Conservation (phyloP, 768 basidiomycete species). For the Lyophyllum shimeji region DNA sequence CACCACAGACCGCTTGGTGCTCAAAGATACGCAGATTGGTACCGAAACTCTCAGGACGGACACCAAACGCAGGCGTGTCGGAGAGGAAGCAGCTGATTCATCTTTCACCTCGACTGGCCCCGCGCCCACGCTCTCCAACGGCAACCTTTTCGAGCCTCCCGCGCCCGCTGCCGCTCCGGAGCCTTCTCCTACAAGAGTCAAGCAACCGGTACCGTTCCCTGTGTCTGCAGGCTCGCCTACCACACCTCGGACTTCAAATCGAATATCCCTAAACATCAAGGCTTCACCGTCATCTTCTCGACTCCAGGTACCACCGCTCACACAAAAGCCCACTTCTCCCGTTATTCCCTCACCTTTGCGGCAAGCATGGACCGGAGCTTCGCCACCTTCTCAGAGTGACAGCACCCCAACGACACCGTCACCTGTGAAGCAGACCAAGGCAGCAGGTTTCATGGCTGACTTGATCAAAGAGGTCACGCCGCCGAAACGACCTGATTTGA, state of each 20-base stretch:
- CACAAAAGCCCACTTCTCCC: conserved; percentile 57
- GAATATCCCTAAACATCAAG: conserved; percentile 15
- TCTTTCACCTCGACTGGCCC: conserved; percentile 28
- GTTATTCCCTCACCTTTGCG: conserved; percentile 73
- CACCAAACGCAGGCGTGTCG: conserved; percentile 63
- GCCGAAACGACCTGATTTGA: conserved; percentile 61
- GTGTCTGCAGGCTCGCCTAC: conserved; percentile 24
- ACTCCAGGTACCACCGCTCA: conserved; percentile 39
- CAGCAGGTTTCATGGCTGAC: conserved; percentile 67
- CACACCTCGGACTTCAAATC: conserved; percentile 25
- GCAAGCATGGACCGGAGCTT: conserved; percentile 63
- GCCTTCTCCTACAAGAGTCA: conserved; percentile 30
- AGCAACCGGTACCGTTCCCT: conserved; percentile 35
- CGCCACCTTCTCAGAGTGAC: conserved; percentile 34
- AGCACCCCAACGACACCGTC: conserved; percentile 26
- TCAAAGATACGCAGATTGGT: conserved; percentile 34
- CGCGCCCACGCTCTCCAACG: conserved; percentile 15
- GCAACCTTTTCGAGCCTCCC: conserved; percentile 19
- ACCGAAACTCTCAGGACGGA: conserved; percentile 43
- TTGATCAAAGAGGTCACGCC: conserved; percentile 73
- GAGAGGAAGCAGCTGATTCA: conserved; percentile 36
- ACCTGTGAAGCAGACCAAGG: conserved; percentile 54
- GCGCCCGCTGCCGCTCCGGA: conserved; percentile 33
- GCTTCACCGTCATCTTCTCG: conserved; percentile 29
- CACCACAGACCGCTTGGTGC: conserved; percentile 35